Conservation (phyloP, 73 alveolate genomes). For the Paramecium tetraurelia region DNA sequence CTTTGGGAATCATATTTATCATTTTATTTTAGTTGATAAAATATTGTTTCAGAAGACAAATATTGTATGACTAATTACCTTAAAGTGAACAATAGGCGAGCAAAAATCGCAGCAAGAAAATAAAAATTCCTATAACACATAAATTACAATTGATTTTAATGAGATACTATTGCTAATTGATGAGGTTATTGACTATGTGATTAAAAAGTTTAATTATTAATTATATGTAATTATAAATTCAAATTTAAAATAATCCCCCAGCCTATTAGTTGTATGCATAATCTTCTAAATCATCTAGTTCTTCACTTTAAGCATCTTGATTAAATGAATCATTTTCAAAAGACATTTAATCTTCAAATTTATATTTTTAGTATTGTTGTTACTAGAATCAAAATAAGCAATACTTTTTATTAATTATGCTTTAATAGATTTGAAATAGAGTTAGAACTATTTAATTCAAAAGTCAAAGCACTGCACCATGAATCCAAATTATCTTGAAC, state of each 20-base stretch:
- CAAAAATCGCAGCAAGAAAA: neutral
- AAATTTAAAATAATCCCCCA: neutral
- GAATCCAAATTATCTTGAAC: constrained; percentile 81
- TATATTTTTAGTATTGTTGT: neutral
- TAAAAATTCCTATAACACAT: neutral
- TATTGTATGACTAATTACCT: neutral
- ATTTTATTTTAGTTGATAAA: neutral
- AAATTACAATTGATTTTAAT: neutral
- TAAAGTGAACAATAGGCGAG: neutral
- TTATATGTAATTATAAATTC: neutral
- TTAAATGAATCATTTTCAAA: constrained; percentile 33
- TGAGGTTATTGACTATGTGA: neutral
- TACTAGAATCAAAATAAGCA: neutral
- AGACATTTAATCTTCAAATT: neutral
- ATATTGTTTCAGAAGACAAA: neutral
- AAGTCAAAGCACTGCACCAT: constrained; percentile 82
- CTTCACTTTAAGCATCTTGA: constrained; percentile 30
- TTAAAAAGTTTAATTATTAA: neutral
- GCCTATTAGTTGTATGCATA: neutral
- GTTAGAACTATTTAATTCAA: constrained; percentile 24
- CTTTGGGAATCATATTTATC: neutral
- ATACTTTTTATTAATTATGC: neutral
- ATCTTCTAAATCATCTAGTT: neutral
- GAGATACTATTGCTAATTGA: neutral
- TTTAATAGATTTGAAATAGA: neutral